Conservation (phyloP, 169 alveolate species). For the Cryptosporidium sp. region DNA sequence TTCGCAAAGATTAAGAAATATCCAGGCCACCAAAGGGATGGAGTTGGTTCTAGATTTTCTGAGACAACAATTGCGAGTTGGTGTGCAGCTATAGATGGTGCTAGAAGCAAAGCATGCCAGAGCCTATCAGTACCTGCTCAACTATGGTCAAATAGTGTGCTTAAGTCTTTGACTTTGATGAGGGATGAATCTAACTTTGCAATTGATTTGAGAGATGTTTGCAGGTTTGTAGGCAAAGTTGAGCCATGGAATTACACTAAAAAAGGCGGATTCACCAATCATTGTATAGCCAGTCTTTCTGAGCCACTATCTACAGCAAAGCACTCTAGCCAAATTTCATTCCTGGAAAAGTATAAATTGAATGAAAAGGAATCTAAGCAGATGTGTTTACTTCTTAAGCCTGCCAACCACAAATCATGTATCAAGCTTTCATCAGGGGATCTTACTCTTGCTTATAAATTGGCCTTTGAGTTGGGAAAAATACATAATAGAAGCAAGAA, state of each 20-base stretch:
- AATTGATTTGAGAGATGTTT: slow-evolving; percentile 60
- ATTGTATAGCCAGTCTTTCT: slow-evolving; percentile 16
- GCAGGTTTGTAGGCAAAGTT: slow-evolving; percentile 24
- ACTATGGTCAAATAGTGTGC: slow-evolving; percentile 46
- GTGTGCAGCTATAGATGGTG: slow-evolving; percentile 77
- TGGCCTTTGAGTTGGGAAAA: slow-evolving; percentile 46
- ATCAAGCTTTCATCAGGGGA: slow-evolving; percentile 29
- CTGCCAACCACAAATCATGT: slow-evolving; percentile 65
- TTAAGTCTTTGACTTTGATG: background rate
- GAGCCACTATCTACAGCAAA: slow-evolving; percentile 23
- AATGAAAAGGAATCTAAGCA: slow-evolving; percentile 63
- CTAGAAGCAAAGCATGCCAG: slow-evolving; percentile 62
- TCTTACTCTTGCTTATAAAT: slow-evolving; percentile 38
- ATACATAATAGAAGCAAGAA: slow-evolving; percentile 21
- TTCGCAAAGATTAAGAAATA: slow-evolving; percentile 58
- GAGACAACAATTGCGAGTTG: slow-evolving; percentile 60
- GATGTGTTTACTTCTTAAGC: slow-evolving; percentile 40
- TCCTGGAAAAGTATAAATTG: slow-evolving; percentile 31
- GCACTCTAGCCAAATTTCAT: slow-evolving; percentile 33
- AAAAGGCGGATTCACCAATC: slow-evolving; percentile 40
- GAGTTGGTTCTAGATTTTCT: slow-evolving; percentile 46
- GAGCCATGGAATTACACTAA: slow-evolving; percentile 66
- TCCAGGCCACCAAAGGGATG: slow-evolving; percentile 67
- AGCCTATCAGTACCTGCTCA: slow-evolving; percentile 50
- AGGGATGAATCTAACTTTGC: slow-evolving; percentile 64